Conservation (phyloP, 1,284 basidiomycete genomes). For the Bjerkandera adusta region DNA sequence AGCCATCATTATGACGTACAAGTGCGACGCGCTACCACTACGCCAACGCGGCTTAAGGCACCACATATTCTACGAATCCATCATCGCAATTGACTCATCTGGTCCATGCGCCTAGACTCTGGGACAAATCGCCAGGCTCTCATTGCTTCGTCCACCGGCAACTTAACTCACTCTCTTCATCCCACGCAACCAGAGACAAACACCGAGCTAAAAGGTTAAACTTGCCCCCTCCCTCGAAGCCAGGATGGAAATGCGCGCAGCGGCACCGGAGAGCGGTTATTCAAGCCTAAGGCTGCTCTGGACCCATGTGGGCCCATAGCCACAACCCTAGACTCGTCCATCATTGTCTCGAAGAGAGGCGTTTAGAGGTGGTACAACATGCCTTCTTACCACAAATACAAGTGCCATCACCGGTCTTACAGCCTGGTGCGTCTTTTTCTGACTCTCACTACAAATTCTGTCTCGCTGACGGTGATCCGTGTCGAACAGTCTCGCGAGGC, state of each 20-base stretch:
- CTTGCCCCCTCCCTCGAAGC: too few species aligned
- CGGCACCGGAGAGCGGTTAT: background rate
- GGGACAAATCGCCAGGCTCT: background rate
- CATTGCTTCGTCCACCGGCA: background rate
- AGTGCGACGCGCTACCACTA: slow-evolving; percentile 37
- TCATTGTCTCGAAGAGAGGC: background rate
- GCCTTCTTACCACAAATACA: background rate
- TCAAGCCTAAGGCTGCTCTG: background rate
- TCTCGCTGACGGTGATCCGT: background rate
- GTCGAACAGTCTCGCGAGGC: background rate
- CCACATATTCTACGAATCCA: background rate
- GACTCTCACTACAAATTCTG: background rate
- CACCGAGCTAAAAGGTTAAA: too few species aligned
- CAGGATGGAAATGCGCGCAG: too few species aligned
- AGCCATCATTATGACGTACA: slow-evolving; percentile 21
- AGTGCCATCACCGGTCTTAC: background rate
- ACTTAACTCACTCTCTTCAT: background rate
- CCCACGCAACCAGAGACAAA: too few species aligned
- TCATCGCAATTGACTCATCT: background rate
- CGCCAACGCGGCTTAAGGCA: slow-evolving; percentile 28
- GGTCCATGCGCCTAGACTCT: background rate
- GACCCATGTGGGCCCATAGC: background rate
- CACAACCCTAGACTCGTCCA: background rate
- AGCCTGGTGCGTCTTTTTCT: background rate
- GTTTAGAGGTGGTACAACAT: background rate